Evolutionary conservation across 2,329 filamentous ascomycete genomes (phyloP), one percentile per base, ranked within the genome.

Genomic region (Byssochlamys sp.): DNA sequence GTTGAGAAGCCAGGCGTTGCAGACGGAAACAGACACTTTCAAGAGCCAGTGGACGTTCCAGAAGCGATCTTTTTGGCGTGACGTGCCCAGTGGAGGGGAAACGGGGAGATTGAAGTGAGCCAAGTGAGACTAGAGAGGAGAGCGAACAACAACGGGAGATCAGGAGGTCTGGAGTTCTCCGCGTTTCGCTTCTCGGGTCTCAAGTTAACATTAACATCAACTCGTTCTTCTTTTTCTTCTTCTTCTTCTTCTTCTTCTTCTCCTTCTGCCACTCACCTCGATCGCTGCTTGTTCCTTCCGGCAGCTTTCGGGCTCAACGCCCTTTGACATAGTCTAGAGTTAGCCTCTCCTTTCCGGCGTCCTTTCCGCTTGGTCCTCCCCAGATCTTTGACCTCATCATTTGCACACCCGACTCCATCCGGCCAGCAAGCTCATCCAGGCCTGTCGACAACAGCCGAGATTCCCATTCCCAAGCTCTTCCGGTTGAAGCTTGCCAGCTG

Each of bases 181-280:
- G 49, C 49, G 49, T 51, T 51, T 51, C 49, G 25, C 49, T 51
- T 51, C 49, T 51, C 49, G n/a, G 25, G n/a, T 7, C 49, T 51
- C 65, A n/a, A 61, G 63, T 10, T 60, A 60, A 10, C 57, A 19
- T 19, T 29, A 29, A 31, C 29, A 10, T 66, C 14, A 58, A 66
- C 49, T 26, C 19, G 24, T 51, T 12, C 49, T 5, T 26, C 49
- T 12, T 19, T 49, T 24, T 31, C 29, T 31, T 31, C 4, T 31
- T 4, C 28, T 29, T 29, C 28, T 29, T 29, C 39, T 6, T 48
- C 39, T n/a, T 19, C 19, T 48, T 48, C 45, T 25, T 25, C 45
- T 25, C 14, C 11, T n/a, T 5, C 14, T 49, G 9, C 12, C 45
- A 49, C 45, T n/a, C 29, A 10, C 39, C 39, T 45, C 39, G 39